Evolutionary conservation across 78 protist genomes (phyloP), one percentile per base, ranked within the genome.

Genomic region (Speleostelium caveatum): DNA sequence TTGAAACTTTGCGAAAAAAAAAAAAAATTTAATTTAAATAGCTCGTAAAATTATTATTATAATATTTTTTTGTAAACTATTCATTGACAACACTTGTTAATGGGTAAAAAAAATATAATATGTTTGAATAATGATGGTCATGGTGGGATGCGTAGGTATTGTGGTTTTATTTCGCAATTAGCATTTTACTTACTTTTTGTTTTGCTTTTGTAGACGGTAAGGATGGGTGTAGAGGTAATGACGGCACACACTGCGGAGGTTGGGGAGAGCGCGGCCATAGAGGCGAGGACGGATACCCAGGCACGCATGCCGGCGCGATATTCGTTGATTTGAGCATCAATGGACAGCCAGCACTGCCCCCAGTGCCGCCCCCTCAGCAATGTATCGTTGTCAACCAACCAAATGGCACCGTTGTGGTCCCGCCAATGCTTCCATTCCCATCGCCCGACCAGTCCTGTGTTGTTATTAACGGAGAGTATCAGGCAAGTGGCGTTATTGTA

Each of bases 221-320:
- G 10, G 87, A 75, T 55, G 7, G 1, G 14, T 8, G 58, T 53
- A 86, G 93, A 38, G 28, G 49, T 8, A 32, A 45, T 68, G 93
- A 86, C 24, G 65, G 58, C n/a, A 36, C 33, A 14, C 32, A 58
- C 32, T 66, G 79, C 62, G 93, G 93, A 61, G 51, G 5, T 4
- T 21, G 19, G 16, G 75, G 69, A 22, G 2, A 38, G 4, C 35
- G 42, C 16, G 91, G 93, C 1, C 12, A 35, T 0, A 86, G 75
- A 73, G 86, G 86, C 24, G 53, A 26, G 10, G 73, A 77, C 38
- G 86, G 74, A 49, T 2, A 19, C 16, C 19, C 14, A 26, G 92
- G 92, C 38, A 74, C 86, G 1, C 17, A 73, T 35, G 66, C 92
- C 8, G 92, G 92, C 1, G 26, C 19, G 41, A 86, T 86, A 30